These are phyloP conservation scores for Stephanodiscus minutulus DNA, from an alignment of 108 stramenopile genomes.

Conservation along the genomic window DNA sequence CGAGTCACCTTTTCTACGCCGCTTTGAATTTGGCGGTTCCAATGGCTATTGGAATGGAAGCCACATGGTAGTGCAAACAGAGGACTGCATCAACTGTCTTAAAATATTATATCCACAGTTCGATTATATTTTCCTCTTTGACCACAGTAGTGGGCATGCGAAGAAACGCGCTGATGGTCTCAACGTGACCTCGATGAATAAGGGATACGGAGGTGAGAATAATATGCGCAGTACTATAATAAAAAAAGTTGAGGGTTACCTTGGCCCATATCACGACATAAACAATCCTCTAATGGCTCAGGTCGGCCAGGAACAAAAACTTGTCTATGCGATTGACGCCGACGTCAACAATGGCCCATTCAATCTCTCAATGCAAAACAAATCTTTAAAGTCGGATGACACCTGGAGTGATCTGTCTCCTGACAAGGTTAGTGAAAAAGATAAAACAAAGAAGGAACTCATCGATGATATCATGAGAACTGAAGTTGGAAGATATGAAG, in stretches of 20 bases:
- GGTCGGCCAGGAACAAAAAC: neutral
- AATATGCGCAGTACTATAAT: neutral
- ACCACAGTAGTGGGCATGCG: too few relatives aligned
- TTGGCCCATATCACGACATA: constrained; percentile 1
- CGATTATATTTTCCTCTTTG: too few relatives aligned
- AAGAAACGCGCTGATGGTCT: neutral
- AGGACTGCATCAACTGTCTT: constrained; percentile 8
- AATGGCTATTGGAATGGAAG: constrained; percentile 18
- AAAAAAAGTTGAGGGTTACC: neutral
- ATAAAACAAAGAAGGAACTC: too few relatives aligned
- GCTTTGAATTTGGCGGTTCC: neutral
- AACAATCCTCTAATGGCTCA: neutral
- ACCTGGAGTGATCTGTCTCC: too few relatives aligned
- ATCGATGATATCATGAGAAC: too few relatives aligned
- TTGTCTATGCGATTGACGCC: neutral
- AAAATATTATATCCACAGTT: too few relatives aligned
- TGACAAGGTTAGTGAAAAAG: too few relatives aligned
- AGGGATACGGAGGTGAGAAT: neutral
- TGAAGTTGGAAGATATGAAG: too few relatives aligned
- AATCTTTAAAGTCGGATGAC: too few relatives aligned
- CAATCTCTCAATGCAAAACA: neutral
- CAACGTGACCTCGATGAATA: neutral
- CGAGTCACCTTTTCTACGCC: neutral
- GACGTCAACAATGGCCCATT: neutral
- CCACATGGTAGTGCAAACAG: constrained; percentile 4